Percentiles rank a stretch among this genome's conserved stretches.
Evolutionary conservation across 768 basidiomycete species (phyloP).

Genomic region (Lentinus tigrinus): DNA sequence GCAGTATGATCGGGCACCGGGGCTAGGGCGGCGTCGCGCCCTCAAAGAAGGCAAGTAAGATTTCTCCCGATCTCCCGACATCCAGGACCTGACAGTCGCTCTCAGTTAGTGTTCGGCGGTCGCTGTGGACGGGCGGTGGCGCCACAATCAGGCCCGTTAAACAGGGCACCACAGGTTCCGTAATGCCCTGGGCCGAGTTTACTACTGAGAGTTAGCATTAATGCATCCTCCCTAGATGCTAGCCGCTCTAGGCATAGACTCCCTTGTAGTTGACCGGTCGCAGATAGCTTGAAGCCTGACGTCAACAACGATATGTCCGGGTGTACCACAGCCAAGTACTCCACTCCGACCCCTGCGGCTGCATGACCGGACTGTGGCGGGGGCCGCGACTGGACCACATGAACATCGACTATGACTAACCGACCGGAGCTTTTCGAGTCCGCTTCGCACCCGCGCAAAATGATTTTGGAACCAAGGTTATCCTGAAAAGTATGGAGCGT

Average conservation of each 20-base stretch:
- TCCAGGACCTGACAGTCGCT: not conserved
- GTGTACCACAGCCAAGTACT: not conserved
- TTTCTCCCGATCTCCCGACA: conserved; percentile 2
- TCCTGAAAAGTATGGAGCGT: not conserved
- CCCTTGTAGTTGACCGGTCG: not conserved
- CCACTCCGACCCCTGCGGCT: conserved; percentile 1
- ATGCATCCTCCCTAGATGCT: not conserved
- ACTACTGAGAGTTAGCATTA: not conserved
- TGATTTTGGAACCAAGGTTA: not conserved
- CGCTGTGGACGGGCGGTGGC: conserved; percentile 1
- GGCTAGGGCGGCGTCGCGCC: conserved; percentile 4
- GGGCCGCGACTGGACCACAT: conserved; percentile 1
- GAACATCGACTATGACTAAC: not conserved
- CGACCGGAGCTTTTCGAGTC: conserved; percentile 2
- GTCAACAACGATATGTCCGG: not conserved
- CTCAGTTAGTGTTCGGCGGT: not conserved
- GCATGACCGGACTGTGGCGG: conserved; percentile 5
- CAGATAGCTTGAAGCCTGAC: not conserved
- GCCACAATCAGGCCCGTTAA: conserved; percentile 12
- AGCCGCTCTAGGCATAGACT: not conserved
- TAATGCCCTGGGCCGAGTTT: not conserved
- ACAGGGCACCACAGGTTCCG: not conserved
- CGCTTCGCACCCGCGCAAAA: conserved; percentile 1
- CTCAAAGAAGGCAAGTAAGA: conserved; percentile 5
- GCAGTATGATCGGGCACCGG: conserved; percentile 16